These are phyloP conservation scores for Hericium alpestre DNA, from an alignment of 768 basidiomycete species.

Conservation along the genomic window DNA sequence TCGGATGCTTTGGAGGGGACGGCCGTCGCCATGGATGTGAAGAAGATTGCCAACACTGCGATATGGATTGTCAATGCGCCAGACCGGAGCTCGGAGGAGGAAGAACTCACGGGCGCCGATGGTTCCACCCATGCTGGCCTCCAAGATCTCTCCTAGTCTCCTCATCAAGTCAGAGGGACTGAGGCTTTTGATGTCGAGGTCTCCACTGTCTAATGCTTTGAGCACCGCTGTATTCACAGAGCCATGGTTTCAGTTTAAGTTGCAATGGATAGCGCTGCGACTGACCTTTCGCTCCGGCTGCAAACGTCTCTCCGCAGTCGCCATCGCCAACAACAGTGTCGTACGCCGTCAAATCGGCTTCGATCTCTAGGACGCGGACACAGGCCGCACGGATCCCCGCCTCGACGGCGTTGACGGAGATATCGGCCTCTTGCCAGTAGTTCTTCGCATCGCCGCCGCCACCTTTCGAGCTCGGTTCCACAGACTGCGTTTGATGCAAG, in stretches of 20 bases:
- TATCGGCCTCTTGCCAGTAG: conserved; percentile 1
- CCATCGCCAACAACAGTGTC: conserved; percentile 58
- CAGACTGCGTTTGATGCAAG: neutral
- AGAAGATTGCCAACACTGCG: conserved; percentile 35
- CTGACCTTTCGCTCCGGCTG: conserved; percentile 33
- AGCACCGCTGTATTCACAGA: conserved; percentile 19
- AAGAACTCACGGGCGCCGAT: conserved; percentile 33
- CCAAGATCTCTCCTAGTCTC: conserved; percentile 31
- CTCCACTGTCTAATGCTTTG: conserved; percentile 19
- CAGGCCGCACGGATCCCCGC: conserved; percentile 29
- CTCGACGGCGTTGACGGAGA: conserved; percentile 13
- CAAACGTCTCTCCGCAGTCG: conserved; percentile 51
- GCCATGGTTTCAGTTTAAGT: no score
- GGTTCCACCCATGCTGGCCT: conserved; percentile 47
- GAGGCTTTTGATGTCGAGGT: conserved; percentile 13
- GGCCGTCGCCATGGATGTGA: conserved; percentile 10
- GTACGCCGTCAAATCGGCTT: conserved; percentile 43
- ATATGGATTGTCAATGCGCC: neutral
- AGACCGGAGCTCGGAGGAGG: neutral
- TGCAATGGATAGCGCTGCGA: neutral
- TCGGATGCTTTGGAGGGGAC: neutral
- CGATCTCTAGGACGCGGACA: conserved; percentile 31
- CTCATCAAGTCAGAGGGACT: conserved; percentile 17
- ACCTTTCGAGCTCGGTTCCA: neutral
- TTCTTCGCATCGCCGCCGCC: neutral